Base-by-base conservation (phyloP, 140 eudicot species). In the Senecio squalidus region DNA sequence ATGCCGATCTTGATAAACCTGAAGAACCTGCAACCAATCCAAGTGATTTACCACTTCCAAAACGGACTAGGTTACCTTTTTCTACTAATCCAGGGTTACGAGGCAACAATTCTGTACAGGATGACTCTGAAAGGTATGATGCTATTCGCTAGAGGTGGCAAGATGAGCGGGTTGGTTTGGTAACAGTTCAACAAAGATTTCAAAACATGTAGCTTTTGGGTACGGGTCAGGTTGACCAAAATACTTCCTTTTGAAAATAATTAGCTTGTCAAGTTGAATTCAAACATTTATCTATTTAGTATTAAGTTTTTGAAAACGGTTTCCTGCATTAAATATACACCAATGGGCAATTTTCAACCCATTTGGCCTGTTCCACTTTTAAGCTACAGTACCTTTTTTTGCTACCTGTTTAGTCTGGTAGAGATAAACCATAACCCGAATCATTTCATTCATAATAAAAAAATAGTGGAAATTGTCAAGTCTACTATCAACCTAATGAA, bases 41-140 rank as follows among this genome's bases (percentile, higher is more conserved):
- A 54, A 58, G 49, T 23, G 73, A 64, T 66, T 14, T 53, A 29
- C 71, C 94, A 41, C 76, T 57, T 64, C 71, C 73, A 25, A 88
- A 83, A 62, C 78, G 83, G 77, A 78, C 69, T 60, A 76, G 81
- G 79, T 70, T 73, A 62, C 96, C 94, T 49, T 54, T 66, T 61
- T 29, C 55, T 64, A 9, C 77, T 55, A 81, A 73, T 55, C 72
- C 64, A 63, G 77, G n/a, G 49, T 71, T 62, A 51, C 72, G 43
- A 54, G 78, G 75, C 27, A 23, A 44, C 53, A 67, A 52, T 26
- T 23, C 75, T 54, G 63, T 58, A 53, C 66, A 50, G 43, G 94
- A 82, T 73, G 82, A 84, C 58, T 54, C 54, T 9, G 83, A 81
- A 51, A 74, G 89, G 94, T 81, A 72, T 41, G 55, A 44, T 43